Percentiles rank a stretch among this genome's conserved stretches.
Conservation (phyloP, 2,329 filamentous ascomycete species). For the Fusarium xyrophilum region DNA sequence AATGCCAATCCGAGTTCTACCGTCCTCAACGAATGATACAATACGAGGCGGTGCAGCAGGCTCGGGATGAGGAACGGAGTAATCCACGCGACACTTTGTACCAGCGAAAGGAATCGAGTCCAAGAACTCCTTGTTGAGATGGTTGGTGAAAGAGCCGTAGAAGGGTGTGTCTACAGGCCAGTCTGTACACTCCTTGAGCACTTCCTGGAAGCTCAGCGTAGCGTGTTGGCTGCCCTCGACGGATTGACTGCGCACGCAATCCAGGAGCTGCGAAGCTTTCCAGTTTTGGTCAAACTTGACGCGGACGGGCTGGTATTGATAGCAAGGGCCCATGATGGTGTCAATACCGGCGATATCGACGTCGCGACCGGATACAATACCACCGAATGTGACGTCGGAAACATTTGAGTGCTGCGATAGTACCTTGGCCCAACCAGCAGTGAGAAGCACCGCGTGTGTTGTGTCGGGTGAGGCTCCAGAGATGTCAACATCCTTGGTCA, state of each 20-base stretch:
- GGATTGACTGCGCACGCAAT: conserved; percentile 34
- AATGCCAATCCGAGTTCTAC: conserved; percentile 38
- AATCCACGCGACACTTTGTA: conserved; percentile 39
- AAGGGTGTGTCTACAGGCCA: conserved; percentile 32
- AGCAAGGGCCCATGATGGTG: conserved; percentile 41
- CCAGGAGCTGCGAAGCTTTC: conserved; percentile 34
- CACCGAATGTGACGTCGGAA: conserved; percentile 39
- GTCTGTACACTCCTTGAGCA: conserved; percentile 30
- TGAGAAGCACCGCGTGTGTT: conserved; percentile 40
- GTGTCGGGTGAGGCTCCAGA: conserved; percentile 35
- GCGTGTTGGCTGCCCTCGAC: conserved; percentile 37
- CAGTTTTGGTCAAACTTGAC: conserved; percentile 36
- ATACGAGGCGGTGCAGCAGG: conserved; percentile 37
- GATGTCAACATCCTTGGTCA: conserved; percentile 40
- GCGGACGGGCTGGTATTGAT: conserved; percentile 43
- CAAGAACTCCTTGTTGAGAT: conserved; percentile 42
- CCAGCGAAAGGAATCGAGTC: conserved; percentile 41
- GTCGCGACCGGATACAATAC: conserved; percentile 41
- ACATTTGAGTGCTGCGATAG: conserved; percentile 30
- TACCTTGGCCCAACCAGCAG: conserved; percentile 40
- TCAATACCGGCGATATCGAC: conserved; percentile 34
- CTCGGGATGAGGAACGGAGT: conserved; percentile 39
- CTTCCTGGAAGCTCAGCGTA: conserved; percentile 35
- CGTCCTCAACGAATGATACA: conserved; percentile 38
- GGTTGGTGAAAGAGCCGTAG: conserved; percentile 41